These are phyloP conservation scores for Marasmius tenuissimus DNA, from an alignment of 1,284 basidiomycete species.

Conservation along the genomic window DNA sequence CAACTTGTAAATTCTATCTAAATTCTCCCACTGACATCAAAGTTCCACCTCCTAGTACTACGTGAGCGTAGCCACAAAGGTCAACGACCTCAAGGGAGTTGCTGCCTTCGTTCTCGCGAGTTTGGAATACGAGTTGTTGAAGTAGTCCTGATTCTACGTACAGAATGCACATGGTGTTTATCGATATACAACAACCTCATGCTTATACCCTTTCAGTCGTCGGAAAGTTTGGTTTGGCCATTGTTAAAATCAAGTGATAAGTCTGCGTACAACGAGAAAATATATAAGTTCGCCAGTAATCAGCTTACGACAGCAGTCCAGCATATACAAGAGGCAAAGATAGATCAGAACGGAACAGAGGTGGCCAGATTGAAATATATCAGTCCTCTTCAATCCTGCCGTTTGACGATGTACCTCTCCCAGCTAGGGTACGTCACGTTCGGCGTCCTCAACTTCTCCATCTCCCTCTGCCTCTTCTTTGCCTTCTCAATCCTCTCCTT, in stretches of 20 bases:
- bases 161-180: too few species aligned
- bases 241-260: too few species aligned
- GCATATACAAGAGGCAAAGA: too few species aligned
- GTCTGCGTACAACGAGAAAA: too few species aligned
- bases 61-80: slow-evolving; percentile 33
- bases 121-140: slow-evolving; percentile 40
- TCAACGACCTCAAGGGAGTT: slow-evolving; percentile 48
- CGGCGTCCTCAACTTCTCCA: slow-evolving; percentile 43
- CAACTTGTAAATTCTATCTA: not conserved
- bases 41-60: slow-evolving; percentile 35
- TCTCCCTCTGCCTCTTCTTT: slow-evolving; percentile 33
- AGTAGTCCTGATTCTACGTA: not conserved
- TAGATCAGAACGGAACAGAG: too few species aligned
- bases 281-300: too few species aligned
- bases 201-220: too few species aligned
- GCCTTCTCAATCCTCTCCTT: slow-evolving; percentile 25
- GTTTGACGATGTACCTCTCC: slow-evolving; percentile 58
- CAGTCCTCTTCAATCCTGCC: slow-evolving; percentile 24
- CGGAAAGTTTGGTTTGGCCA: too few species aligned
- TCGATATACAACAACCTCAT: too few species aligned
- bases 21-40: slow-evolving; percentile 1
- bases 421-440: slow-evolving; percentile 56
- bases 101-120: slow-evolving; percentile 48
- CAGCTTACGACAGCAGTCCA: too few species aligned
- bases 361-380: not conserved